A percentile compares a stretch with the other conserved stretches of the same genome.
Evolutionary conservation across 352 stramenopile genomes (phyloP).

Genomic region (Pythium phragmitis): DNA sequence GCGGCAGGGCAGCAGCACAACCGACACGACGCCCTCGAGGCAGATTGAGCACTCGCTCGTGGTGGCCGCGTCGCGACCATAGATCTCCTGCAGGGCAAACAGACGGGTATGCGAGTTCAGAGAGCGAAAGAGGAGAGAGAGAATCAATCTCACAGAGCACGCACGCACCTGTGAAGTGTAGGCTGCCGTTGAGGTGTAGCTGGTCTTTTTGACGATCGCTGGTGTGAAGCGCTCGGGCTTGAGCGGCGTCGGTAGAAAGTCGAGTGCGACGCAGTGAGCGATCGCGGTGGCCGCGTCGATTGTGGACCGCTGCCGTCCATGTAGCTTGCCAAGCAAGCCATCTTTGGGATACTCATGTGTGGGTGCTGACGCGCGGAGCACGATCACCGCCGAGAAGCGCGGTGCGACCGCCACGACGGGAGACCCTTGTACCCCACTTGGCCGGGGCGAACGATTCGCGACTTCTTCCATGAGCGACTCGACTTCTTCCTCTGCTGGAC

Average conservation of each 20-base stretch:
- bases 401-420: neutral
- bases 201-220: constrained; percentile 48
- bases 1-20: constrained; percentile 60
- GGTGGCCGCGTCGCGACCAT: constrained; percentile 29
- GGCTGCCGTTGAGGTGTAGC: constrained; percentile 37
- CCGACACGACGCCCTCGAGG: constrained; percentile 40
- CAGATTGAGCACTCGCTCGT: constrained; percentile 66
- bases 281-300: constrained; percentile 10
- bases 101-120: too few species aligned
- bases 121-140: neutral
- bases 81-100: constrained; percentile 47
- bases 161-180: constrained; percentile 40
- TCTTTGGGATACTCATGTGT: neutral
- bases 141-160: neutral
- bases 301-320: constrained; percentile 22
- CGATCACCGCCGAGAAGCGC: constrained; percentile 23
- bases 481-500: constrained; percentile 13
- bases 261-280: constrained; percentile 50
- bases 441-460: constrained; percentile 11
- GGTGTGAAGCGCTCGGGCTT: constrained; percentile 32
- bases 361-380: neutral
- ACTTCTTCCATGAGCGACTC: constrained; percentile 25
- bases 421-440: neutral
- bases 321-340: constrained; percentile 2
- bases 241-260: constrained; percentile 55